These are phyloP conservation scores for Phaeosphaeriaceae sp. DNA, from an alignment of 2,329 filamentous ascomycete genomes.

Conservation along the genomic window DNA sequence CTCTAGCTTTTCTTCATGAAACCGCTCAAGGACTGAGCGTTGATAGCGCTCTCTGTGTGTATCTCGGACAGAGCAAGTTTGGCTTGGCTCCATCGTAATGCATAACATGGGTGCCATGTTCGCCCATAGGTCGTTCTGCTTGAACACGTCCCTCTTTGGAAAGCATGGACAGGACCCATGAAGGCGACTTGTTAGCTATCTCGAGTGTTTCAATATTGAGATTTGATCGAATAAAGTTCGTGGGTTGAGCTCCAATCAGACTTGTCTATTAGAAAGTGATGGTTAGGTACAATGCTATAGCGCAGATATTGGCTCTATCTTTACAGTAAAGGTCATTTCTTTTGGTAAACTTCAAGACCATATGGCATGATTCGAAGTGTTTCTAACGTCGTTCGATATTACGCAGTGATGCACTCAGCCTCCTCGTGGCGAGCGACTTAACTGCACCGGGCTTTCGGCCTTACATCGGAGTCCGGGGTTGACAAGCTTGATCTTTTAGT, in stretches of 20 bases:
- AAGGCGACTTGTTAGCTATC: neutral
- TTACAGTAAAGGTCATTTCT: neutral
- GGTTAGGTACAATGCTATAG: neutral
- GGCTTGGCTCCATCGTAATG: neutral
- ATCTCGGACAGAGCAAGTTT: neutral
- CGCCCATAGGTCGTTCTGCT: neutral
- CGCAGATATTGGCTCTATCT: neutral
- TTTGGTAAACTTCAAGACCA: neutral
- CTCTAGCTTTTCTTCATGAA: constrained; percentile 4
- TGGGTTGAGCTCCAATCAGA: neutral
- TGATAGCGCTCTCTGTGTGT: neutral
- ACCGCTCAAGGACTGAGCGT: constrained; percentile 2
- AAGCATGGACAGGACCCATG: neutral
- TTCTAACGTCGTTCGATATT: neutral
- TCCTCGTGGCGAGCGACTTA: neutral
- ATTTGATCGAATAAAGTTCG: neutral
- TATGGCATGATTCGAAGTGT: neutral
- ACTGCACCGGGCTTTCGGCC: neutral
- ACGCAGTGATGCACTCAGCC: neutral
- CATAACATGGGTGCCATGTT: neutral
- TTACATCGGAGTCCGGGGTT: neutral
- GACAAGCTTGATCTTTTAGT: neutral
- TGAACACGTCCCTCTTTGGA: neutral
- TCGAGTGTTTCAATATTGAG: neutral
- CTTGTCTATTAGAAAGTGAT: neutral